Percentiles rank a stretch among this genome's conserved stretches.
phyloP scores from a whole-genome alignment of 768 basidiomycete species.

The Serpula lacrymans region DNA sequence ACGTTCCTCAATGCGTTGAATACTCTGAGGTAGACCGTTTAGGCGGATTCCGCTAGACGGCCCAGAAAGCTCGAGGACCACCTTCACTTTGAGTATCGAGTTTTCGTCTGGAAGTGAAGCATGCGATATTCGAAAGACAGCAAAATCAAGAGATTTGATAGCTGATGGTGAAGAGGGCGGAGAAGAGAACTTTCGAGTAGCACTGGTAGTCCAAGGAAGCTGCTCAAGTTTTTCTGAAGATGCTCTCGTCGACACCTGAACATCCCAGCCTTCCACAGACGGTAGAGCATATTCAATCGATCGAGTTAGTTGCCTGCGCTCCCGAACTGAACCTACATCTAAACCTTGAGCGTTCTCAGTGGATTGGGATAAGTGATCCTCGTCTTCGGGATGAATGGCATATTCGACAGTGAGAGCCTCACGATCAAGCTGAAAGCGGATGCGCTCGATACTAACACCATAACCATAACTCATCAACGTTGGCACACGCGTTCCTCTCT shows the following conservation, averaged over 20 bases:
- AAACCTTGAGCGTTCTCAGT: constrained; percentile 41
- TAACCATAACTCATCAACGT: constrained; percentile 75
- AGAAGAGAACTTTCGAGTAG: constrained; percentile 41
- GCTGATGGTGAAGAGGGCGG: constrained; percentile 27
- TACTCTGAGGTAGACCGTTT: constrained; percentile 76
- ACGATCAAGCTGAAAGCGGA: constrained; percentile 77
- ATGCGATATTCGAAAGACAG: constrained; percentile 68
- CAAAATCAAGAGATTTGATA: constrained; percentile 44
- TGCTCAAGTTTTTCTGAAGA: constrained; percentile 69
- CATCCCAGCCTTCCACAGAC: constrained; percentile 78
- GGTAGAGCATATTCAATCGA: constrained; percentile 83
- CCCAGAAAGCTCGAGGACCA: constrained; percentile 78
- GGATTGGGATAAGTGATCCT: constrained; percentile 36
- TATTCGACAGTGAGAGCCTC: constrained; percentile 84
- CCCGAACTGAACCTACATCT: constrained; percentile 65
- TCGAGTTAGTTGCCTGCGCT: constrained; percentile 66
- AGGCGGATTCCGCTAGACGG: constrained; percentile 75
- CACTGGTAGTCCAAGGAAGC: constrained; percentile 70
- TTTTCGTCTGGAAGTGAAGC: constrained; percentile 67
- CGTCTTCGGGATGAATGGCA: constrained; percentile 74
- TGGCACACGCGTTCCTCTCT: constrained; percentile 72
- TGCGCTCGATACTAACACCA: constrained; percentile 75
- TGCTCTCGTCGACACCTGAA: constrained; percentile 72
- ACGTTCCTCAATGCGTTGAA: constrained; percentile 64
- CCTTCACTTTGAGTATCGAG: constrained; percentile 74